phyloP scores from a whole-genome alignment of 78 protist species.

The Salpingoeca rosetta region DNA sequence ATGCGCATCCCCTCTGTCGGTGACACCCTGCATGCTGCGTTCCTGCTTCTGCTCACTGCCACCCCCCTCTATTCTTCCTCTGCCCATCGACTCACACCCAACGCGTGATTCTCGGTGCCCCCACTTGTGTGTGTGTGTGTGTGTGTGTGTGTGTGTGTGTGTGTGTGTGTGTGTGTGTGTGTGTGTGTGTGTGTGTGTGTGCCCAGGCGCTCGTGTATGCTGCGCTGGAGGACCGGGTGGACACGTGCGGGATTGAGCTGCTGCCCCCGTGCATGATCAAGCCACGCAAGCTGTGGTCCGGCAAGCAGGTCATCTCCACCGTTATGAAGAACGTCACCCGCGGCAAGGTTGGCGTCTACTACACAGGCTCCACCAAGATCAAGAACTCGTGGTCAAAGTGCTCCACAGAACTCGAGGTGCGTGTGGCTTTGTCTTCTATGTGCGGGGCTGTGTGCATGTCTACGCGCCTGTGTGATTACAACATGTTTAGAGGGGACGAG shows the following conservation, averaged over 20 bases:
- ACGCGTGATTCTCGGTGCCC: background rate
- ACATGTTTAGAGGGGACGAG: too few species aligned
- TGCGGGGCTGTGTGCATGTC: too few species aligned
- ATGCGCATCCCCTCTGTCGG: too few species aligned
- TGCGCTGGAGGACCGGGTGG: background rate
- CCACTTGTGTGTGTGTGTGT: too few species aligned
- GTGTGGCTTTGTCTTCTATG: too few species aligned
- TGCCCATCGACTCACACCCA: background rate
- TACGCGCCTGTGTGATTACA: too few species aligned
- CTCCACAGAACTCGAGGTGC: too few species aligned
- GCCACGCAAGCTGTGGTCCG: constrained; percentile 84
- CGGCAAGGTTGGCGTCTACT: constrained; percentile 40
- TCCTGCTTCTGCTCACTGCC: background rate
- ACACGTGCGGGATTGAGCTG: background rate
- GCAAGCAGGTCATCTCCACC: constrained; percentile 85
- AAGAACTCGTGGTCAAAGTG: background rate
- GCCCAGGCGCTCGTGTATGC: background rate
- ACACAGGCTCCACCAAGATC: constrained; percentile 41
- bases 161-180: too few species aligned
- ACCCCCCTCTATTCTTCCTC: background rate
- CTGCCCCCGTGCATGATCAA: constrained; percentile 75
- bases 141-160: too few species aligned
- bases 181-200: too few species aligned
- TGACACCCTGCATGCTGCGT: background rate
- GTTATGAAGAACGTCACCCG: constrained; percentile 52